A percentile compares a stretch with the other conserved stretches of the same genome.
Conservation (phyloP, 2,329 filamentous ascomycete genomes). For the Colletotrichum horii region DNA sequence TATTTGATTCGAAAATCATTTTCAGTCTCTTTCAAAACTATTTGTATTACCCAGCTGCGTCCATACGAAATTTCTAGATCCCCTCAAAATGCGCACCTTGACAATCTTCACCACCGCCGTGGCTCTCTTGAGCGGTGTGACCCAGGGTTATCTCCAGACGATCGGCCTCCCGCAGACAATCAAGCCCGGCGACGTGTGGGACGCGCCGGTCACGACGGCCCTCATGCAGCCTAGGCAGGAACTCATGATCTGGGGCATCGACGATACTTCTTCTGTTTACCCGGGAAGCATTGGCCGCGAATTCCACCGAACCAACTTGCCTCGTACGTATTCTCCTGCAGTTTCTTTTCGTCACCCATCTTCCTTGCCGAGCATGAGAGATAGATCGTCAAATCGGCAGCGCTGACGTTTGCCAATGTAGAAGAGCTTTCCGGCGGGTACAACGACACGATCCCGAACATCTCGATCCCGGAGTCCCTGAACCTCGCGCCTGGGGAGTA, state of each 20-base stretch:
- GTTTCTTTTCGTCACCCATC: too few species aligned
- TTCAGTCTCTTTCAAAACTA: background rate
- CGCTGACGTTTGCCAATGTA: background rate
- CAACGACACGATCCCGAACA: background rate
- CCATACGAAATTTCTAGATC: background rate
- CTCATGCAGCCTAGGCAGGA: background rate
- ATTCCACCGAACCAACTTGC: background rate
- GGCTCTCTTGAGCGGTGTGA: background rate
- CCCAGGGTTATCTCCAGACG: background rate
- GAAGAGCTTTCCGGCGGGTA: background rate
- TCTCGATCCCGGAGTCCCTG: background rate
- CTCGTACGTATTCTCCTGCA: background rate
- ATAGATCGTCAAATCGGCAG: rapidly evolving
- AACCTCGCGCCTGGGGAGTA: background rate
- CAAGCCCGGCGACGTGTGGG: background rate
- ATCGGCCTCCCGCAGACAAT: background rate
- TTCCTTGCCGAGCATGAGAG: background rate
- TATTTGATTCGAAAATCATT: rapidly evolving
- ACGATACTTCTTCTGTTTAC: background rate
- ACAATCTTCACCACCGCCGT: background rate
- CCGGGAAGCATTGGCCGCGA: background rate
- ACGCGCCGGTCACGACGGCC: background rate
- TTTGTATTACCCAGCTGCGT: rapidly evolving
- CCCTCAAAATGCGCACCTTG: background rate
- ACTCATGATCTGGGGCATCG: background rate